These are phyloP conservation scores for Diaporthe aspalathi DNA, from an alignment of 2,329 filamentous ascomycete genomes.

Conservation along the genomic window DNA sequence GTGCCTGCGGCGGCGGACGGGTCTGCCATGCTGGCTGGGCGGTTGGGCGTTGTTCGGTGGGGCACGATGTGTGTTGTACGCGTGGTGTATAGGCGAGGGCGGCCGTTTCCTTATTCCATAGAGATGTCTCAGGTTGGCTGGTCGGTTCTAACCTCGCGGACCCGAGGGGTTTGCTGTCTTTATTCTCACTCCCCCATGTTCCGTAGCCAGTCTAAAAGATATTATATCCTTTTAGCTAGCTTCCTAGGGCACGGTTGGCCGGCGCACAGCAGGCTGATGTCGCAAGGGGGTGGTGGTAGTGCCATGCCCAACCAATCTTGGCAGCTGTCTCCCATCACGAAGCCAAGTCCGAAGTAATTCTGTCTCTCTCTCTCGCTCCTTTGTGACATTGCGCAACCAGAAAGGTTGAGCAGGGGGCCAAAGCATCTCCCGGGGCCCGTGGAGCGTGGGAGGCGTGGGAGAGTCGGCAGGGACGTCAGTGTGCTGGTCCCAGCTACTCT, in stretches of 20 bases:
- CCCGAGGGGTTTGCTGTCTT: not conserved
- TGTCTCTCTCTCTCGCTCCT: not conserved
- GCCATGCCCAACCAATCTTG: not conserved
- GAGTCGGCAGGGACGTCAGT: not conserved
- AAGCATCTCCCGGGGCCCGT: not conserved
- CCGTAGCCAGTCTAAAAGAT: not conserved
- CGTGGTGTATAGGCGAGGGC: not conserved
- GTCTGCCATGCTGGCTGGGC: constrained; percentile 37
- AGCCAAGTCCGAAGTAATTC: not conserved
- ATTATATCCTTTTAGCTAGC: not conserved
- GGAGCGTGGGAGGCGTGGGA: not conserved
- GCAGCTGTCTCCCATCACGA: not conserved
- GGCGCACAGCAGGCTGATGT: not conserved
- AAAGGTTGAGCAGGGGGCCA: not conserved
- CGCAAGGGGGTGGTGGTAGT: not conserved
- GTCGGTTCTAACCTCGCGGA: not conserved
- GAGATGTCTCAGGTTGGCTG: not conserved
- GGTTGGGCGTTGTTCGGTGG: not conserved
- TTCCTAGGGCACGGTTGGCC: not conserved
- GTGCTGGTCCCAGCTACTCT: not conserved
- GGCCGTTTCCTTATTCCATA: not conserved
- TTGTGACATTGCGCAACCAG: not conserved
- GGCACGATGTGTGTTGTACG: not conserved
- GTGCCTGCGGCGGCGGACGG: not conserved
- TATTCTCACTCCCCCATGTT: not conserved